Evolutionary conservation across 2,329 filamentous ascomycete species (phyloP).

Genomic region (Mycosphaerella sp.): DNA sequence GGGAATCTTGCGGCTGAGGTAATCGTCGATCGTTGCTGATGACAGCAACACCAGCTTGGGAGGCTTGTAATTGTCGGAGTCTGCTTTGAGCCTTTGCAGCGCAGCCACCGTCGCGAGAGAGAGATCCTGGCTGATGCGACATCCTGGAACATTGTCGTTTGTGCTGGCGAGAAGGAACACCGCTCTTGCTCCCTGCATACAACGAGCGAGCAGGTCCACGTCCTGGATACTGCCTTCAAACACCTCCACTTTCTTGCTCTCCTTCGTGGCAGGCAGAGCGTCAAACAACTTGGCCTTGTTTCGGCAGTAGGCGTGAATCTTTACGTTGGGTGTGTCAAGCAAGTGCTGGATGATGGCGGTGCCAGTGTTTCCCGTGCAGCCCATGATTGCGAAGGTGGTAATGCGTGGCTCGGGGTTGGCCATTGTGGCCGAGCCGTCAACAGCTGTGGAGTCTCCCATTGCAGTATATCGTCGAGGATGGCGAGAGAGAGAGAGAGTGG

Average conservation of each 20-base stretch:
- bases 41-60: conserved; percentile 40
- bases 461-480: not conserved
- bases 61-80: conserved; percentile 31
- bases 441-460: not conserved
- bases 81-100: conserved; percentile 34
- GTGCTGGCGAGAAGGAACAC: conserved; percentile 25
- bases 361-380: conserved; percentile 40
- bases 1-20: conserved; percentile 35
- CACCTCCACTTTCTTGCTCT: conserved; percentile 35
- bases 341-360: conserved; percentile 39
- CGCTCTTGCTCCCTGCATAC: conserved; percentile 36
- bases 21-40: conserved; percentile 40
- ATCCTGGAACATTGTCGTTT: conserved; percentile 34
- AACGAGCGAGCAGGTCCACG: conserved; percentile 34
- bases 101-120: conserved; percentile 36
- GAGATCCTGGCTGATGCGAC: conserved; percentile 32
- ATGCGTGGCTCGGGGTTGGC: not conserved
- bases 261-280: conserved; percentile 32
- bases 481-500: not conserved
- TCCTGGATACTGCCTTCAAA: conserved; percentile 38
- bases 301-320: conserved; percentile 44
- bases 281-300: conserved; percentile 37
- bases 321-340: conserved; percentile 29
- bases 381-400: conserved; percentile 18
- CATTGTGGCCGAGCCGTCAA: not conserved